Conservation (phyloP, 2,329 filamentous ascomycete genomes). For the Colletotrichum scovillei region DNA sequence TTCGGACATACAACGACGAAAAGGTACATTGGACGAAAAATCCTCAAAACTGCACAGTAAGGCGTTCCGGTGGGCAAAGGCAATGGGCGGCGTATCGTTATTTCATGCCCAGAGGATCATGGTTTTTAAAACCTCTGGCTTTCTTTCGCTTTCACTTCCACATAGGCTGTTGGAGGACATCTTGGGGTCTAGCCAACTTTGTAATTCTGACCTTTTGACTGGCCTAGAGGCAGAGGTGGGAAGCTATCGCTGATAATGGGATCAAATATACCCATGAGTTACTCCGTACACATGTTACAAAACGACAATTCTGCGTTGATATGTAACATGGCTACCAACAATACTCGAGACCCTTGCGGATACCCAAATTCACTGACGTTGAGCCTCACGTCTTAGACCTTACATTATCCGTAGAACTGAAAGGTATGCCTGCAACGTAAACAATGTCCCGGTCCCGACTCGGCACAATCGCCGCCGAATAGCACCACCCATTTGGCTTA, state of each 20-base stretch:
- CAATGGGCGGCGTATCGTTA: slow-evolving; percentile 24
- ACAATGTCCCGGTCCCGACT: background rate
- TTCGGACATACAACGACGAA: slow-evolving; percentile 18
- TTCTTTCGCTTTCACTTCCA: slow-evolving; percentile 2
- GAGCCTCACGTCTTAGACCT: background rate
- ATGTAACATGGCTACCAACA: background rate
- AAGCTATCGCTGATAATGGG: background rate
- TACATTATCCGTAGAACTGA: too few relatives aligned
- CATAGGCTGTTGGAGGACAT: background rate
- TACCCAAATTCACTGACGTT: too few relatives aligned
- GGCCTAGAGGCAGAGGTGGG: background rate
- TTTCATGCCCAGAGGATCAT: background rate
- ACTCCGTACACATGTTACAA: too few relatives aligned
- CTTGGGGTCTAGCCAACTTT: slow-evolving; percentile 3
- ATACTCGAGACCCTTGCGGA: background rate
- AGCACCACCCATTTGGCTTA: background rate
- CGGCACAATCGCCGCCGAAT: background rate
- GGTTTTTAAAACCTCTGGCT: background rate
- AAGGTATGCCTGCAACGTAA: background rate
- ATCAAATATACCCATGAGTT: slow-evolving; percentile 1
- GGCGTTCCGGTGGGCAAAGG: slow-evolving; percentile 28
- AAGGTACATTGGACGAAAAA: slow-evolving; percentile 21
- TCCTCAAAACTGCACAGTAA: slow-evolving; percentile 19
- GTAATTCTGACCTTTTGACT: background rate
- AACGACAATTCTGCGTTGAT: too few relatives aligned